Base-by-base conservation (phyloP, 768 basidiomycete species). In the Sporobolomyces phaffii region DNA sequence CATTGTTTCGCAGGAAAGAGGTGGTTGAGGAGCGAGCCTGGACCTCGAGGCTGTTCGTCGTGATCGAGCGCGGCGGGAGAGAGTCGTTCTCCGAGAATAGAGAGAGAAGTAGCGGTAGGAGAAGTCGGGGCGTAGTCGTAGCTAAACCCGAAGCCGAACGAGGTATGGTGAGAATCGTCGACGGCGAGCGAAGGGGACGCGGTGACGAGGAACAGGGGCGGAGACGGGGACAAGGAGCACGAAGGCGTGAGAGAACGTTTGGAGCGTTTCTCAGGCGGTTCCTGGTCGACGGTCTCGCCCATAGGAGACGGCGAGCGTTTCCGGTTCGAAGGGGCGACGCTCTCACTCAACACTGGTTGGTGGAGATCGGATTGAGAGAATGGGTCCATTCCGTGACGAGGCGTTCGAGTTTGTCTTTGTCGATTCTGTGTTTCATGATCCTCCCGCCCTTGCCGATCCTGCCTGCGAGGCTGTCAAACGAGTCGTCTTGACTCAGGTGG, bases 381-480 rank as follows among this genome's bases (percentile, higher is more conserved):
- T 33, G 14, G 38, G 70, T 72, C 70, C 70, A 72, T 64, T 62
- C 50, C 26, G 43, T 47, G 9, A 72, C 60, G 6, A 68, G 53
- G 1, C 0, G 0, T 11, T 49, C 62, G 41, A 72, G 63, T 56
- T 64, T 64, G 10, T 61, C 59, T 51, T 68, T 61, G 47, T 72
- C 66, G 45, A 72, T 68, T 2, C 65, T 45, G 34, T 72, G 70
- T 59, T 72, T 72, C 63, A 60, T 60, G 11, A 72, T 51, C n/a
- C 70, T 34, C 0, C 70, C 70, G 3, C 65, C 66, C 5, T 17
- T 24, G 2, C 50, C 60, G 3, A 33, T 54, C 29, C 53, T 58
- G 9, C 70, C 66, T 11, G 58, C 51, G n/a, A 68, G 60, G 5
- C 45, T 36, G 20, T 68, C 70, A 41, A 72, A 45, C 22, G 50